These are phyloP conservation scores for Ramichloridium luteum DNA, from an alignment of 2,329 filamentous ascomycete genomes.

Conservation along the genomic window DNA sequence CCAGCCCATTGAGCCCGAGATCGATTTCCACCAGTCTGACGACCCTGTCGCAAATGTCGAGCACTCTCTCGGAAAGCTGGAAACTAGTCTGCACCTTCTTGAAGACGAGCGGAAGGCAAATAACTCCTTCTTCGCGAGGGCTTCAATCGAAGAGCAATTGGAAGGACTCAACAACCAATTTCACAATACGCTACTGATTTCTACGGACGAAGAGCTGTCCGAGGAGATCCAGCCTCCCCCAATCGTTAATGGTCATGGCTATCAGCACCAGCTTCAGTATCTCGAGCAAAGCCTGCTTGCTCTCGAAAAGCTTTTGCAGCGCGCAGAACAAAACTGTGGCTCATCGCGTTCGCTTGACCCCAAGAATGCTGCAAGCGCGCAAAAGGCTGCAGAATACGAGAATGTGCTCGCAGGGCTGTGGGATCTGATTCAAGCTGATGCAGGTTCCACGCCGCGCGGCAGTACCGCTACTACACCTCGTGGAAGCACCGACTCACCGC, in stretches of 20 bases:
- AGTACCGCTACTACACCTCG: slow-evolving; percentile 41
- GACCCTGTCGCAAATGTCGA: slow-evolving; percentile 11
- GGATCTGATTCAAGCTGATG: slow-evolving; percentile 38
- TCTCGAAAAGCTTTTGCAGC: slow-evolving; percentile 22
- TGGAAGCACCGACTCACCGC: slow-evolving; percentile 38
- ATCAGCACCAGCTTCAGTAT: slow-evolving; percentile 57
- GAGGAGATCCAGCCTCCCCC: slow-evolving; percentile 47
- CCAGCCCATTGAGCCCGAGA: slow-evolving; percentile 13
- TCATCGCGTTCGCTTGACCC: slow-evolving; percentile 12
- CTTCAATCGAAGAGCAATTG: slow-evolving; percentile 22
- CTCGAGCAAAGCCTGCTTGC: slow-evolving; percentile 47
- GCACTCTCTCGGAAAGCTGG: slow-evolving; percentile 15
- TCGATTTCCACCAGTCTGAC: slow-evolving; percentile 8
- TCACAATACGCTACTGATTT: slow-evolving; percentile 27
- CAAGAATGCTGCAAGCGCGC: slow-evolving; percentile 13
- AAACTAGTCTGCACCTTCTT: slow-evolving; percentile 18
- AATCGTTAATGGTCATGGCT: slow-evolving; percentile 40
- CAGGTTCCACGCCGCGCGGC: too few relatives aligned
- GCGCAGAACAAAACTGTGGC: slow-evolving; percentile 14
- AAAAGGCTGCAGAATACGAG: slow-evolving; percentile 45
- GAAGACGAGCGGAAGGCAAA: slow-evolving; percentile 17
- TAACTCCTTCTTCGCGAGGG: slow-evolving; percentile 12
- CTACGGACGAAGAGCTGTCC: slow-evolving; percentile 39
- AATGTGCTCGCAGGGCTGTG: slow-evolving; percentile 39
- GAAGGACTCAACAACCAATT: slow-evolving; percentile 21